Conservation (phyloP, 225 moss, liverwort and hornwort species). For the Rhytidiadelphus loreus region DNA sequence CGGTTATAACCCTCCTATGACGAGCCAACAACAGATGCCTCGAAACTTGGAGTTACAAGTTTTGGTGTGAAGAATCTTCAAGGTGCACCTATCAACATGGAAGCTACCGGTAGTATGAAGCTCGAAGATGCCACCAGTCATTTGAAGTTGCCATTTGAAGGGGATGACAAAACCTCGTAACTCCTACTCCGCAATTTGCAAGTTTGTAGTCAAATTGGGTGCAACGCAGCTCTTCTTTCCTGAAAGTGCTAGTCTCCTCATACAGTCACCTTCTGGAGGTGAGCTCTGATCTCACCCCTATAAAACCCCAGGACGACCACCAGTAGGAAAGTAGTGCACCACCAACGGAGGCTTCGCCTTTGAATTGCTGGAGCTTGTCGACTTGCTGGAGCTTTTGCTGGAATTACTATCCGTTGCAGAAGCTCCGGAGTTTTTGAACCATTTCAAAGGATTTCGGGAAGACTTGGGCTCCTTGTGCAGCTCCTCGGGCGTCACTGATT, state of each 20-base stretch:
- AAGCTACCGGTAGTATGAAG: background rate
- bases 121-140: background rate
- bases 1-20: background rate
- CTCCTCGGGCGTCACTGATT: background rate
- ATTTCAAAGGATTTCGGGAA: slow-evolving; percentile 8
- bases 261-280: background rate
- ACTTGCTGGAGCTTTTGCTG: background rate
- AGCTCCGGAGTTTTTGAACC: background rate
- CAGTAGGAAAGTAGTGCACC: slow-evolving; percentile 19
- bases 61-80: background rate
- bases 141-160: background rate
- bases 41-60: background rate
- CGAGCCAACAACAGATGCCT: background rate
- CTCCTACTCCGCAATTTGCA: background rate
- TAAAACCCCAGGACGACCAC: background rate
- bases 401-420: background rate
- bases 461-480: background rate
- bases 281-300: background rate
- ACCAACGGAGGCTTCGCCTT: slow-evolving; percentile 3
- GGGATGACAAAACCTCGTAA: background rate
- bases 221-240: background rate
- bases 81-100: background rate
- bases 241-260: no score
- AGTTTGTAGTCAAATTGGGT: background rate
- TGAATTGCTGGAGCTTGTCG: background rate